Percentiles rank a stretch among this genome's conserved stretches.
These are phyloP conservation scores for Penicillium nordicum DNA, from an alignment of 2,329 filamentous ascomycete species.

Conservation along the genomic window DNA sequence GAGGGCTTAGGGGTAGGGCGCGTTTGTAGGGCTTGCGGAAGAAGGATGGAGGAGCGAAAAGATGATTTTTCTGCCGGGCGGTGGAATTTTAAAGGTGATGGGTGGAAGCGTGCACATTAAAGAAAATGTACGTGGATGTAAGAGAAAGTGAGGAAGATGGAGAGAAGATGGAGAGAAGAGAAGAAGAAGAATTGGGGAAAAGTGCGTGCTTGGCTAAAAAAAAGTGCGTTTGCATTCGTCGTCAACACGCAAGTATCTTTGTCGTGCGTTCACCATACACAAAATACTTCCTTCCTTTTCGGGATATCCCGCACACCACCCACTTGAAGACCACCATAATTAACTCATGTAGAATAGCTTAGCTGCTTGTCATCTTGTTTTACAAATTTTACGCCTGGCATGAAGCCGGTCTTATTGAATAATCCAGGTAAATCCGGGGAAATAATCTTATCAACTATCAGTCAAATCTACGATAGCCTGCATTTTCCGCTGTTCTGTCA, in stretches of 20 bases:
- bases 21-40: conserved; percentile 41
- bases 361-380: neutral
- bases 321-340: neutral
- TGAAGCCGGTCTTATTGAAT: neutral
- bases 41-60: conserved; percentile 18
- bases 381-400: neutral
- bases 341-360: neutral
- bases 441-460: neutral
- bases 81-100: neutral
- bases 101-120: neutral
- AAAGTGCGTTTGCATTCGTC: neutral
- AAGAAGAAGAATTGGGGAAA: neutral
- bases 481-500: too few species aligned
- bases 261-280: neutral
- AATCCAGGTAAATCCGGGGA: neutral
- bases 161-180: neutral
- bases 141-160: neutral
- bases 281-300: neutral
- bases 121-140: neutral
- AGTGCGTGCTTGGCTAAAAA: neutral
- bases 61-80: conserved; percentile 23
- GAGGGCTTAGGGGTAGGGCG: conserved; percentile 50
- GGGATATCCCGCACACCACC: neutral
- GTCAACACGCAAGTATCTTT: neutral
- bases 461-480: neutral